Base-by-base conservation (phyloP, 164 flowering plant genomes). In the Chimonanthus salicifolius region DNA sequence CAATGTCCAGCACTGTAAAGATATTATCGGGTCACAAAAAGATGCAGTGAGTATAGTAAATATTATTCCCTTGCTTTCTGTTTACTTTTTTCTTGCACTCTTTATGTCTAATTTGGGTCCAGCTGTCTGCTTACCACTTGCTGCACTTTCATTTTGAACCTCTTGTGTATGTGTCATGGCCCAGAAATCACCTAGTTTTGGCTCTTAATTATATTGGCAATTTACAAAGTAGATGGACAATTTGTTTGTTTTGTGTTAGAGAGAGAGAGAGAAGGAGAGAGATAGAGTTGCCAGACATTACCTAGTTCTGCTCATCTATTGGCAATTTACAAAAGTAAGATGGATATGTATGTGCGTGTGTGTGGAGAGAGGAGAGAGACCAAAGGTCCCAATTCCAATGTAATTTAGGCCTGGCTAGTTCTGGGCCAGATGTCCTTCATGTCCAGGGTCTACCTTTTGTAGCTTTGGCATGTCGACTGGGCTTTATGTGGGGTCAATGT, bases 1-100 rank as follows among this genome's bases (percentile, higher is more conserved):
- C 99, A 88, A 74, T 87, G 98, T 21, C n/a, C 99, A 95, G 76
- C 98, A 92, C 78, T 98, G 98, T 10, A 98, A 95, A 87, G 77
- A 85, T 94, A 93, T 77, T 95, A 93, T 66, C 93, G 99, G 7
- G 88, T 95, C 21, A 45, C 92, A n/a, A 6, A 95, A 95, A 76
- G 97, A 95, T 80, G 97, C 89, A 85, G 99, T 95, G 83, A 88
- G 98, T 76, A 18, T 15, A 5, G 11, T 68, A 65, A 7, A 13
- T 15, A 2, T 60, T 58, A 58, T 58, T 20, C n/a, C 48, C 45
- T 45, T 63, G 43, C 62, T 5, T 33, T 64, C 9, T 20, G 0
- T 49, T 49, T 8, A 49, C 51, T 6, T 54, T 5, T 54, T 2
- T 54, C 60, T 54, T 5, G 10, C n/a, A 3, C n/a, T 10, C n/a